phyloP scores from a whole-genome alignment of 2,329 filamentous ascomycete genomes.

The Akanthomyces muscarius region DNA sequence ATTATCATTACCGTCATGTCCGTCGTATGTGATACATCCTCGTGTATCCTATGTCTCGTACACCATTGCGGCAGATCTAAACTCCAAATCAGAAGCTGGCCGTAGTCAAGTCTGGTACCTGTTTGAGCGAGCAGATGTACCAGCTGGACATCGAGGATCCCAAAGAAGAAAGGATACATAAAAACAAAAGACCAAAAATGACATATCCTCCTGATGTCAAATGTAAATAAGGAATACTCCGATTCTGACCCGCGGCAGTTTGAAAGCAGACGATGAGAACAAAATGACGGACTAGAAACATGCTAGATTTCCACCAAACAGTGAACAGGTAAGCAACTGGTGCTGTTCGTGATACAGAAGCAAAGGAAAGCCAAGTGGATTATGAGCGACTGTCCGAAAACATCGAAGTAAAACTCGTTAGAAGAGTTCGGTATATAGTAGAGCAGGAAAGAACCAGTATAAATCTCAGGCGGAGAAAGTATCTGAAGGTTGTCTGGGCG shows the following conservation, averaged over 20 bases:
- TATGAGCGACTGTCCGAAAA: neutral
- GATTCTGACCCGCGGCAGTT: neutral
- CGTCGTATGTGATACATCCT: neutral
- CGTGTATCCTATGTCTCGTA: neutral
- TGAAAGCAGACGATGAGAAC: neutral
- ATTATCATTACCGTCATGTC: constrained; percentile 4
- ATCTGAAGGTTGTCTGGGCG: too few species aligned
- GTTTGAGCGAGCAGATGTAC: neutral
- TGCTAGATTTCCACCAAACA: constrained; percentile 5
- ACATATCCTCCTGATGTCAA: neutral
- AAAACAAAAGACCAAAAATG: neutral
- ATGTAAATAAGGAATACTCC: neutral
- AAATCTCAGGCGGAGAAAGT: neutral
- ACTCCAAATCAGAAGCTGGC: neutral
- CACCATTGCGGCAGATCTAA: neutral
- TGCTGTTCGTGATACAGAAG: constrained; percentile 5
- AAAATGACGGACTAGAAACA: neutral
- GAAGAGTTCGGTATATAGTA: neutral
- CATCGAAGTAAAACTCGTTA: neutral
- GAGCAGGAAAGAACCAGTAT: neutral
- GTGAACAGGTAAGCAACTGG: neutral
- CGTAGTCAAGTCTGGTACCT: neutral
- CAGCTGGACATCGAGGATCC: neutral
- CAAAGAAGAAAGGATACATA: neutral
- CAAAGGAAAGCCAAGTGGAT: neutral